Evolutionary conservation across 2,329 filamentous ascomycete genomes (phyloP).

Genomic region (Alternaria sp.): DNA sequence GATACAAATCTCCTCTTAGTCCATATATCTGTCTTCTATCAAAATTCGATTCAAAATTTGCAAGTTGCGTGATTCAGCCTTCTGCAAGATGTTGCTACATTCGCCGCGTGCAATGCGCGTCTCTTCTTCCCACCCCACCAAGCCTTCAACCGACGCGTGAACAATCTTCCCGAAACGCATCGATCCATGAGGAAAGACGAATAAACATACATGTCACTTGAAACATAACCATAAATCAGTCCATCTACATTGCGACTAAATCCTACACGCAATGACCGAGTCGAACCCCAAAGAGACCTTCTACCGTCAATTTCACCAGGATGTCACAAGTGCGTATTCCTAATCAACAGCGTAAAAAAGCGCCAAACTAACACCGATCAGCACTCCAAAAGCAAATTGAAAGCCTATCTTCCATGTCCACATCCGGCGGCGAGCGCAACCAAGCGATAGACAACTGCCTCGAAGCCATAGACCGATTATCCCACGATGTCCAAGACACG

Average conservation of each 20-base stretch:
- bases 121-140: slow-evolving; percentile 9
- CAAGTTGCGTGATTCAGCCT: background rate
- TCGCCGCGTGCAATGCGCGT: slow-evolving; percentile 2
- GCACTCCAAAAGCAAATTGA: slow-evolving; percentile 80
- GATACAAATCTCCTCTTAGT: background rate
- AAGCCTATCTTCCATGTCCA: slow-evolving; percentile 68
- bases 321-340: slow-evolving; percentile 68
- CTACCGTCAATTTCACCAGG: slow-evolving; percentile 82
- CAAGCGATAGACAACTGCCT: slow-evolving; percentile 84
- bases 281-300: slow-evolving; percentile 74
- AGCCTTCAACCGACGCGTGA: slow-evolving; percentile 1
- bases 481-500: slow-evolving; percentile 84
- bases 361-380: slow-evolving; percentile 51
- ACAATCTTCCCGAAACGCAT: background rate
- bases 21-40: background rate
- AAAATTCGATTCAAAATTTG: background rate
- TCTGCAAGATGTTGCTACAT: slow-evolving; percentile 3
- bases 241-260: background rate
- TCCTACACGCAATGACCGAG: slow-evolving; percentile 21
- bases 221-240: no score
- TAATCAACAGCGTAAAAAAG: background rate
- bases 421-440: slow-evolving; percentile 75
- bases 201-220: no score
- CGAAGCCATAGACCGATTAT: slow-evolving; percentile 79
- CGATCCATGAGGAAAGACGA: background rate